Percentiles rank a stretch among this genome's conserved stretches.
These are phyloP conservation scores for Penicillium sp. DNA, from an alignment of 2,329 filamentous ascomycete species.

Conservation along the genomic window DNA sequence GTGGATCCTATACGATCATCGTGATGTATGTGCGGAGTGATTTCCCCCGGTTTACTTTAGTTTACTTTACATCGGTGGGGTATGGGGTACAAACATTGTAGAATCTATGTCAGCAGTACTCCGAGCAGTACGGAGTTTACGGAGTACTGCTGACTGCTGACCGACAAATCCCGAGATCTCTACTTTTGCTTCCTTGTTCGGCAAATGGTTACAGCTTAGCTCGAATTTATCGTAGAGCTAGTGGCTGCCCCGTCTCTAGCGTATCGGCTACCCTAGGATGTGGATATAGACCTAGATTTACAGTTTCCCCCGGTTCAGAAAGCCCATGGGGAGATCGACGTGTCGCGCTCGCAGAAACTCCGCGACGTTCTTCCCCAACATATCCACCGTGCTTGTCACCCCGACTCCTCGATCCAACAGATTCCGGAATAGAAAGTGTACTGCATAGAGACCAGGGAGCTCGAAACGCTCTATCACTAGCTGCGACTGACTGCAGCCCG, in stretches of 20 bases:
- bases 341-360: slow-evolving; percentile 35
- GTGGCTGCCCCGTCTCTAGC: too few species aligned
- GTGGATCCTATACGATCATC: slow-evolving; percentile 8
- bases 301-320: slow-evolving; percentile 28
- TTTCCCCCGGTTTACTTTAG: slow-evolving; percentile 15
- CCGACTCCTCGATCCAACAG: slow-evolving; percentile 36
- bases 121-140: too few species aligned
- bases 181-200: background rate
- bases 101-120: too few species aligned
- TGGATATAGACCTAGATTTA: slow-evolving; percentile 4
- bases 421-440: slow-evolving; percentile 40
- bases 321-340: slow-evolving; percentile 35
- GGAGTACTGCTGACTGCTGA: too few species aligned
- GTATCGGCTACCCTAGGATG: too few species aligned
- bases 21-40: slow-evolving; percentile 17
- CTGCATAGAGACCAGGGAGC: slow-evolving; percentile 40
- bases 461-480: slow-evolving; percentile 44
- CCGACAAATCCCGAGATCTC: background rate
- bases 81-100: too few species aligned
- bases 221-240: background rate
- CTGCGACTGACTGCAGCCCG: slow-evolving; percentile 2
- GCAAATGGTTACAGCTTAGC: background rate
- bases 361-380: slow-evolving; percentile 39
- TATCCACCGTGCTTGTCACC: slow-evolving; percentile 34
- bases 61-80: slow-evolving; percentile 10